Conservation (phyloP, 108 stramenopile species). For the Chaetoceros tenuissimus region DNA sequence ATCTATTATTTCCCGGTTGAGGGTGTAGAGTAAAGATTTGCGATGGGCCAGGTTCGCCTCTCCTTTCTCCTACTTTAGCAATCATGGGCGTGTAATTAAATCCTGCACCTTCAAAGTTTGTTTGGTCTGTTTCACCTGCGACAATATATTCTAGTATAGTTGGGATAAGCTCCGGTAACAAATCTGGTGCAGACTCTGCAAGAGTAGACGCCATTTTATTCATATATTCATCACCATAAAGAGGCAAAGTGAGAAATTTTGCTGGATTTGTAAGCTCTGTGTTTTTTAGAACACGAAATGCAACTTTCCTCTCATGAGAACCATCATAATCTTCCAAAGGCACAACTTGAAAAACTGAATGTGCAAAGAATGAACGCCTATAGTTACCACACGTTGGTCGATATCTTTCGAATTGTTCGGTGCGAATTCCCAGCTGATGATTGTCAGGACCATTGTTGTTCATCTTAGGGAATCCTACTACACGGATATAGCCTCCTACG, state of each 20-base stretch:
- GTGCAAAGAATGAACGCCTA: too few relatives aligned
- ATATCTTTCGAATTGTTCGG: too few relatives aligned
- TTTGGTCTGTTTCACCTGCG: background rate
- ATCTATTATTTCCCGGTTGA: background rate
- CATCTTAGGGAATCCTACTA: too few relatives aligned
- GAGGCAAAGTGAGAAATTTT: too few relatives aligned
- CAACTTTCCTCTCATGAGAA: too few relatives aligned
- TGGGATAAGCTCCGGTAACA: background rate
- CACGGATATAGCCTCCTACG: too few relatives aligned
- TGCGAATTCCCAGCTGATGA: too few relatives aligned
- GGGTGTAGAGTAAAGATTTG: background rate
- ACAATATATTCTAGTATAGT: background rate
- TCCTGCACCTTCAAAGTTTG: constrained; percentile 3
- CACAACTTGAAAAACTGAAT: too few relatives aligned
- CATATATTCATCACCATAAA: background rate
- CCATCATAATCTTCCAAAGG: too few relatives aligned
- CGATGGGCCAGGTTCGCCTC: background rate
- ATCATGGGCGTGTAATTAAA: constrained; percentile 3
- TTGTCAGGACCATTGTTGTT: too few relatives aligned
- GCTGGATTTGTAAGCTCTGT: background rate
- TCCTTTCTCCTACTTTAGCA: background rate
- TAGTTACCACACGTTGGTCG: too few relatives aligned
- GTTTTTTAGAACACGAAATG: background rate
- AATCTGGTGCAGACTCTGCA: background rate
- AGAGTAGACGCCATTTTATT: background rate